A percentile compares a stretch with the other conserved stretches of the same genome.
These are phyloP conservation scores for Scheffersomyces cryptocercus DNA, from an alignment of 1,139 yeast species.

Conservation along the genomic window DNA sequence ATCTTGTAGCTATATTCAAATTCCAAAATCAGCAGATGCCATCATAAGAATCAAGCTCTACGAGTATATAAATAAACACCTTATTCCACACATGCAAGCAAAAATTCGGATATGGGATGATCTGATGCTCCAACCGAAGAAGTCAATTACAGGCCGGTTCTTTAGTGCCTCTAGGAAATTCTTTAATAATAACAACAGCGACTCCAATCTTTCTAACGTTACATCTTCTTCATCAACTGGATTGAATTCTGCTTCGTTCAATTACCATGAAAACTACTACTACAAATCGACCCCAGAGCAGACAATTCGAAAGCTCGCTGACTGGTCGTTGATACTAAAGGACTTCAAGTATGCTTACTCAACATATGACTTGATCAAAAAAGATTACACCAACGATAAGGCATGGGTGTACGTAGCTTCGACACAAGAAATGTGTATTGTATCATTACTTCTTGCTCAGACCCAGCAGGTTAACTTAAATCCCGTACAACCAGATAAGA, in stretches of 20 bases:
- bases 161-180: constrained; percentile 68
- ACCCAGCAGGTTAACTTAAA: constrained; percentile 34
- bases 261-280: constrained; percentile 54
- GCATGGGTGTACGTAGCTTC: constrained; percentile 86
- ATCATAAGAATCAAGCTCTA: constrained; percentile 45
- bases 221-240: constrained; percentile 5
- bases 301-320: constrained; percentile 78
- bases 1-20: constrained; percentile 13
- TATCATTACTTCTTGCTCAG: constrained; percentile 70
- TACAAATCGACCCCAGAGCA: constrained; percentile 69
- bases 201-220: constrained; percentile 7
- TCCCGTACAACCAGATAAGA: constrained; percentile 36
- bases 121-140: constrained; percentile 64
- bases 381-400: constrained; percentile 76
- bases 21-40: constrained; percentile 40
- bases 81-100: constrained; percentile 79
- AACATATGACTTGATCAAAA: constrained; percentile 78
- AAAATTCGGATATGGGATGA: constrained; percentile 80
- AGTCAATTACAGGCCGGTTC: constrained; percentile 71
- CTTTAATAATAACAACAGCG: constrained; percentile 33
- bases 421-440: constrained; percentile 82
- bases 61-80: constrained; percentile 56
- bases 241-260: constrained; percentile 27
- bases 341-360: constrained; percentile 86
- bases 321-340: constrained; percentile 85